These are phyloP conservation scores for Colletotrichum simmondsii DNA, from an alignment of 2,329 filamentous ascomycete species.

Conservation along the genomic window DNA sequence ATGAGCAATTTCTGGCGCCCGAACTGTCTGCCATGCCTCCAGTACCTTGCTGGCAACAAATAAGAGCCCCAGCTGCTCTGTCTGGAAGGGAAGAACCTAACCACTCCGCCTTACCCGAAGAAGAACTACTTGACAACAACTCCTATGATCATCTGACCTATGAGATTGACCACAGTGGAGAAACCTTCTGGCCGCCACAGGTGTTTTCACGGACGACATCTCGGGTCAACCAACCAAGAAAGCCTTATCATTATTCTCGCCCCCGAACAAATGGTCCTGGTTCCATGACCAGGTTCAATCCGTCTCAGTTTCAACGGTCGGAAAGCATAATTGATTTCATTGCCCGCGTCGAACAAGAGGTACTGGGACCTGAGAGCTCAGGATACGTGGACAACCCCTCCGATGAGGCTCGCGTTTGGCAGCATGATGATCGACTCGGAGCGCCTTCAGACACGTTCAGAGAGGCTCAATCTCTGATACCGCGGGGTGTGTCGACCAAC, in stretches of 20 bases:
- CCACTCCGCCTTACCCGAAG: not conserved
- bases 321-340: conserved; percentile 48
- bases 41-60: not conserved
- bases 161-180: not conserved
- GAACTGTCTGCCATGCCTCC: not conserved
- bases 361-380: not conserved
- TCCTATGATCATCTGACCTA: too few relatives aligned
- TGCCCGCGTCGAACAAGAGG: conserved; percentile 45
- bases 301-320: not conserved
- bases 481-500: not conserved
- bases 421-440: not conserved
- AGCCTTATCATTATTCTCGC: not conserved
- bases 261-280: not conserved
- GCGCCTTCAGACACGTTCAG: not conserved
- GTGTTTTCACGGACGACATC: too few relatives aligned
- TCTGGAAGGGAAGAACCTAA: not conserved
- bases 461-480: too few relatives aligned
- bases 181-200: not conserved
- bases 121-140: not conserved
- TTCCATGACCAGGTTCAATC: conserved; percentile 27
- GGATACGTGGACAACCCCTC: not conserved
- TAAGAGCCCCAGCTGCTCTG: not conserved
- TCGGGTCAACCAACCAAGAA: not conserved
- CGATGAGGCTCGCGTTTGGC: not conserved
- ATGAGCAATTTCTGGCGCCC: not conserved